A percentile compares a stretch with the other conserved stretches of the same genome.
Evolutionary conservation across 306 rosid genomes (phyloP).

Genomic region (Aeschynomene evenia): DNA sequence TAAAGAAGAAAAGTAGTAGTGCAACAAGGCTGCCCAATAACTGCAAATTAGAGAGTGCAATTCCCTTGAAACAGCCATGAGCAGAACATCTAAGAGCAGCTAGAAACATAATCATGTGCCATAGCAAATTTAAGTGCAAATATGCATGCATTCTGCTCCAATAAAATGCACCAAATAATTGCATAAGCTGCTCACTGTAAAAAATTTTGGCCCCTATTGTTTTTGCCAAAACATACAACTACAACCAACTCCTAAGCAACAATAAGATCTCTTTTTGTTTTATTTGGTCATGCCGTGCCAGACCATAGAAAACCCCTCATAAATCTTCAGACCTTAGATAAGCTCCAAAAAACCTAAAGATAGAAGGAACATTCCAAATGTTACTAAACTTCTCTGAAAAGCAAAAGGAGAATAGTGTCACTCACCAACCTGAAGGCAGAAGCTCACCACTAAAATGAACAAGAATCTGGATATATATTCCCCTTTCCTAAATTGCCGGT

Average conservation of each 20-base stretch:
- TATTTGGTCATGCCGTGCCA: background rate
- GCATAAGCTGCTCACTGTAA: background rate
- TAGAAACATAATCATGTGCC: conserved; percentile 1
- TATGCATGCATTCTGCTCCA: background rate
- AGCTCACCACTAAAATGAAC: background rate
- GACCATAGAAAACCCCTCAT: background rate
- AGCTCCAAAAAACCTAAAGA: conserved; percentile 13
- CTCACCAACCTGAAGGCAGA: conserved; percentile 10
- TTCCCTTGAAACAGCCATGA: conserved; percentile 9
- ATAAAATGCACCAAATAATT: background rate
- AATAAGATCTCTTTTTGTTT: conserved; percentile 1
- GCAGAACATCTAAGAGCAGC: conserved; percentile 4
- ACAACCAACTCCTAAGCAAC: background rate
- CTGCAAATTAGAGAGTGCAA: conserved; percentile 16
- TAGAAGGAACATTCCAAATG: background rate
- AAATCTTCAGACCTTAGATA: conserved; percentile 4
- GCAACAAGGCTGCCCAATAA: background rate
- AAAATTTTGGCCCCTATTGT: conserved; percentile 9
- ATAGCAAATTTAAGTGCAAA: background rate
- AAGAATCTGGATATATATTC: background rate
- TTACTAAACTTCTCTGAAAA: conserved; percentile 1
- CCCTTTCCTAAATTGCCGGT: background rate
- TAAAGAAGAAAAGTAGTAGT: conserved; percentile 3
- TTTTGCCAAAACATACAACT: conserved; percentile 7
- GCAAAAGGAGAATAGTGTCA: conserved; percentile 1